phyloP scores from a whole-genome alignment of 2,329 filamentous ascomycete species.

The Claviceps pazoutovae region DNA sequence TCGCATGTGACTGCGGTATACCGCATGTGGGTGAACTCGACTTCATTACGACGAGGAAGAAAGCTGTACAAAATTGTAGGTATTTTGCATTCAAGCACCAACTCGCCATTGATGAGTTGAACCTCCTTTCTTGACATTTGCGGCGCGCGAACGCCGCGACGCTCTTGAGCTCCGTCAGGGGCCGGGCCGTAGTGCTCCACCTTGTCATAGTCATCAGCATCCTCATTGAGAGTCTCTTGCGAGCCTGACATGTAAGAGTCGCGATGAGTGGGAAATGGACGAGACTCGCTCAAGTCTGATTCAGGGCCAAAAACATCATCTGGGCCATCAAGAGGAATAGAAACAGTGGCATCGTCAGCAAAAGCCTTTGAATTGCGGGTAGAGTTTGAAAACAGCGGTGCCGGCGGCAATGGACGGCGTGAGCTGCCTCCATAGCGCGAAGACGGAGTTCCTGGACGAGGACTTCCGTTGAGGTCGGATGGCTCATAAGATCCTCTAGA shows the following conservation, averaged over 20 bases:
- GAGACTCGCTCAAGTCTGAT: constrained; percentile 38
- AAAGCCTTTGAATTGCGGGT: constrained; percentile 37
- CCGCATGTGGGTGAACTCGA: constrained; percentile 97
- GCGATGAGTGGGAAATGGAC: constrained; percentile 34
- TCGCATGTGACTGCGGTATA: constrained; percentile 98
- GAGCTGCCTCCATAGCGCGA: constrained; percentile 81
- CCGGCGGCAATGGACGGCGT: constrained; percentile 72
- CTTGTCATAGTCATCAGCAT: constrained; percentile 33
- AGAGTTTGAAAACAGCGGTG: constrained; percentile 62
- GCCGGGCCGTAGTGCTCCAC: constrained; percentile 76
- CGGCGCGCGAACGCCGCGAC: constrained; percentile 72
- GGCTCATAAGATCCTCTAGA: constrained; percentile 68
- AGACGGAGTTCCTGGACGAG: constrained; percentile 79
- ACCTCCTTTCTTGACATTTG: constrained; percentile 92
- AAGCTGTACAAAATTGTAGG: constrained; percentile 97
- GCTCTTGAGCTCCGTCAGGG: constrained; percentile 72
- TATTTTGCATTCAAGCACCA: constrained; percentile 97
- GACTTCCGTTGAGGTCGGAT: constrained; percentile 75
- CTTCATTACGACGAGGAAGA: constrained; percentile 77
- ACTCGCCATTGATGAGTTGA: constrained; percentile 89
- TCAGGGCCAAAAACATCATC: constrained; percentile 64
- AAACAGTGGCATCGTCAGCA: constrained; percentile 54
- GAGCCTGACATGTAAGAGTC: constrained; percentile 43
- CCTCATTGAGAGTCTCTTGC: constrained; percentile 40
- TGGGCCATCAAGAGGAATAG: constrained; percentile 52